phyloP scores from a whole-genome alignment of 2,329 filamentous ascomycete genomes.

The Neofusicoccum ribis region DNA sequence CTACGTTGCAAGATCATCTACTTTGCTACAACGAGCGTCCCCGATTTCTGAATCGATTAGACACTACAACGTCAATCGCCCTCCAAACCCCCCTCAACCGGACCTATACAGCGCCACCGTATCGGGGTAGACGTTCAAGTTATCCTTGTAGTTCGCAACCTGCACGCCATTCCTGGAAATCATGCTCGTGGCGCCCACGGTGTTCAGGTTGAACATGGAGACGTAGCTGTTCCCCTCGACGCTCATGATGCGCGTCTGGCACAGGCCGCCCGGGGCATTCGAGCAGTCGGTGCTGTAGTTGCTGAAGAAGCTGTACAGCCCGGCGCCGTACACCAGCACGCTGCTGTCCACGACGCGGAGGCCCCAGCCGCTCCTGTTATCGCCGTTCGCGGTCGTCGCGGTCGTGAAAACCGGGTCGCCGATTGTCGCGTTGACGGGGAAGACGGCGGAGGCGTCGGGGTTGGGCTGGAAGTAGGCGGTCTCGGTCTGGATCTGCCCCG shows the following conservation, averaged over 20 bases:
- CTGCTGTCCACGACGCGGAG: constrained; percentile 61
- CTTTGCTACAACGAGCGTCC: too few species aligned
- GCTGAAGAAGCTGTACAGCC: constrained; percentile 68
- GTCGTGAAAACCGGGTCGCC: constrained; percentile 68
- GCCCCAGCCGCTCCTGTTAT: constrained; percentile 25
- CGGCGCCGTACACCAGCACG: constrained; percentile 62
- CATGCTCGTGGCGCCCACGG: constrained; percentile 48
- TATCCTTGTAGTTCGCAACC: constrained; percentile 48
- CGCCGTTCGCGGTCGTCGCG: too few species aligned
- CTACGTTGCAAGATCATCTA: too few species aligned
- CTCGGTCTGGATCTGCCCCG: constrained; percentile 84
- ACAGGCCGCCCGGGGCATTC: constrained; percentile 36
- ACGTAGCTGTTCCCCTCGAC: constrained; percentile 45
- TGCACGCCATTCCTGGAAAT: constrained; percentile 46
- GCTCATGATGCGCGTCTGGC: constrained; percentile 52
- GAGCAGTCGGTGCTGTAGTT: constrained; percentile 54
- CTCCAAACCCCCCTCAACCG: not conserved
- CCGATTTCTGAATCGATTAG: too few species aligned
- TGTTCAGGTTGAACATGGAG: constrained; percentile 51
- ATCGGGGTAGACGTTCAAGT: constrained; percentile 46
- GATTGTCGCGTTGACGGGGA: constrained; percentile 58
- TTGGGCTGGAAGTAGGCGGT: constrained; percentile 85
- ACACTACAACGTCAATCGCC: too few species aligned
- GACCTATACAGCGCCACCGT: constrained; percentile 22
- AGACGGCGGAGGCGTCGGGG: constrained; percentile 69